Percentiles rank a stretch among this genome's conserved stretches.
Conservation (phyloP, 1,284 basidiomycete species). For the Ustilago lituana region DNA sequence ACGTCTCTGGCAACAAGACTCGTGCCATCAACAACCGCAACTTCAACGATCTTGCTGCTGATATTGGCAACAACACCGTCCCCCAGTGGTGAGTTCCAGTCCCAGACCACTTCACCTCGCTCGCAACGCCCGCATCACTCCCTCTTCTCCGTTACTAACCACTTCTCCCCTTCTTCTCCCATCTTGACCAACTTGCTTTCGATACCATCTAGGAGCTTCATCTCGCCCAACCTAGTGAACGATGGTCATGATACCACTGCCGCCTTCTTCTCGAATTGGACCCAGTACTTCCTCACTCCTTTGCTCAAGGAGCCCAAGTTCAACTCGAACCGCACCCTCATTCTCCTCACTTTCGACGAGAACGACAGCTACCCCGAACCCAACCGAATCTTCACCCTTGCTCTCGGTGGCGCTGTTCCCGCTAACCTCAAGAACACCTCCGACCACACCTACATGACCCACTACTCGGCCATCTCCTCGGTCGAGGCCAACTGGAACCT, state of each 20-base stretch:
- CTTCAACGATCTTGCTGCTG: conserved; percentile 72
- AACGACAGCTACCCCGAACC: conserved; percentile 70
- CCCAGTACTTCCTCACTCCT: conserved; percentile 73
- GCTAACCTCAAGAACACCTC: conserved; percentile 38
- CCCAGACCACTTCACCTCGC: no score
- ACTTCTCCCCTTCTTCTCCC: no score
- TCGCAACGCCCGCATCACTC: not conserved
- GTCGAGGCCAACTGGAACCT: conserved; percentile 74
- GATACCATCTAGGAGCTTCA: conserved; percentile 70
- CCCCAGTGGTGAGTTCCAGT: conserved; percentile 70
- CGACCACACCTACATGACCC: conserved; percentile 69
- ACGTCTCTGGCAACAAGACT: conserved; percentile 69
- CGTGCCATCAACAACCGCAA: conserved; percentile 73
- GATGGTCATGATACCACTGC: conserved; percentile 74
- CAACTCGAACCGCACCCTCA: conserved; percentile 72
- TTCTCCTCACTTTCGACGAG: conserved; percentile 74
- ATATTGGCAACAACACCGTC: conserved; percentile 71
- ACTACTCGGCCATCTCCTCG: conserved; percentile 75
- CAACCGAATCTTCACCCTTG: conserved; percentile 61
- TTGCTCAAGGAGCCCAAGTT: conserved; percentile 71
- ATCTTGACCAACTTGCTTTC: no score
- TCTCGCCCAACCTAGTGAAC: conserved; percentile 75
- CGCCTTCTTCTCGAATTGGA: conserved; percentile 71
- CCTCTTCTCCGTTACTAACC: not conserved
- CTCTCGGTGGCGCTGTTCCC: conserved; percentile 51